Conservation (phyloP, 148 eudicot species). For the Rhododendron molle region DNA sequence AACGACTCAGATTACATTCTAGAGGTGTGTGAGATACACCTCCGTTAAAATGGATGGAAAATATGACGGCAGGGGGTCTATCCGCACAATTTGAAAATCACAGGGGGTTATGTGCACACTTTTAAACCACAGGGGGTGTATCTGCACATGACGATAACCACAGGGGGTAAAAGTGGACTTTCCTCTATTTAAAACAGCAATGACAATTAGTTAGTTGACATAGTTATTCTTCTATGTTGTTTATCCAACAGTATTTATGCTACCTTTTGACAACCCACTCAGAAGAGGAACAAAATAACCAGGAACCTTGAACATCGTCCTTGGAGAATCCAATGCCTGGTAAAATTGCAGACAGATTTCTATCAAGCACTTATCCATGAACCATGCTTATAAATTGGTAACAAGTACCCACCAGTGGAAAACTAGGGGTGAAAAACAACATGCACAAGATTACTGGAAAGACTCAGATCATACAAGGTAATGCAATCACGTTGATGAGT, state of each 20-base stretch:
- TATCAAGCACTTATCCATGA: conserved; percentile 15
- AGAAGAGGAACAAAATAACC: conserved; percentile 64
- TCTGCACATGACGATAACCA: no score
- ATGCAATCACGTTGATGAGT: not conserved
- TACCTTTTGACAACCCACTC: conserved; percentile 69
- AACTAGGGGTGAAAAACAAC: not conserved
- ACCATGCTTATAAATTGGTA: not conserved
- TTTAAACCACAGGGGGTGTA: no score
- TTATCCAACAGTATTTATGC: not conserved
- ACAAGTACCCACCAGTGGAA: not conserved
- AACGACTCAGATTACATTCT: no score
- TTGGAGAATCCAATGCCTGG: conserved; percentile 75
- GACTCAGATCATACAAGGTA: not conserved
- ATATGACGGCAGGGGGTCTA: no score
- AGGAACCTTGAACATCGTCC: conserved; percentile 60
- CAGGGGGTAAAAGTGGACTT: no score
- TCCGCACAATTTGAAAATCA: no score
- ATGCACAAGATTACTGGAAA: not conserved
- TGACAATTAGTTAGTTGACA: not conserved
- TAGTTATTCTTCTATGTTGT: not conserved
- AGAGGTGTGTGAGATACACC: no score
- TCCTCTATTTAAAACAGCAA: not conserved
- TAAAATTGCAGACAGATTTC: conserved; percentile 9
- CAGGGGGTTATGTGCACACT: no score
- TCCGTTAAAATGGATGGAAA: no score